Base-by-base conservation (phyloP, 106 monocot genomes). In the Allium cepa region DNA sequence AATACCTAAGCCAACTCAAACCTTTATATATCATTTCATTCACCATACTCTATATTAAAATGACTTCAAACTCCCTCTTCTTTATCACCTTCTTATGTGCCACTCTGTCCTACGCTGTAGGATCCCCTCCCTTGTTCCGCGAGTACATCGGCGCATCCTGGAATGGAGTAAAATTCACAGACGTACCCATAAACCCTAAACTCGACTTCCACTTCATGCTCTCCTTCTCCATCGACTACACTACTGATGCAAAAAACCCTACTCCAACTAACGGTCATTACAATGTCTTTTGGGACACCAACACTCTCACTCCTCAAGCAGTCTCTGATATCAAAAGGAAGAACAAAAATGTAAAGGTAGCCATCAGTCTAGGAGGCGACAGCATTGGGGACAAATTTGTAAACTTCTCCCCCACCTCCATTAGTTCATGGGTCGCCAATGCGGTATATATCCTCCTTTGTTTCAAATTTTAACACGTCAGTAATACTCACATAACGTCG, bases 101-200 rank as follows among this genome's bases (percentile, higher is more conserved):
- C 59, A 3, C 17, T 9, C 59, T 59, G 22, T 8, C 16, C 13
- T 59, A 59, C 17, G 10, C 59, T 18, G 17, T 26, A 18, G 16
- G 10, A 18, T 17, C 62, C 62, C n/a, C 62, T 46, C 12, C 11
- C 27, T 66, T 78, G 36, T 82, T 79, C 73, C 8, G 67, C 0
- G 87, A 83, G 10, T 87, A 83, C 77, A 87, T 87, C n/a, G 87
- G 80, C 6, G 77, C 80, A 17, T 16, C 47, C 49, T 74, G 46
- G 66, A 66, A 47, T 6, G 77, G 74, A 46, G 75, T 87, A 53
- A 76, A 64, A 64, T 77, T 87, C 87, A 63, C 79, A 17, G 79
- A 82, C 36, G 87, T 83, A 16, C 83, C 83, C 18, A 77, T 87
- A 26, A 74, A 77, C 49, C 49, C 79, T 1, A 57, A 27, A 47